A percentile compares a stretch with the other conserved stretches of the same genome.
These are phyloP conservation scores for Hypseocharis bilobata DNA, from an alignment of 441 rosid genomes.

Conservation along the genomic window DNA sequence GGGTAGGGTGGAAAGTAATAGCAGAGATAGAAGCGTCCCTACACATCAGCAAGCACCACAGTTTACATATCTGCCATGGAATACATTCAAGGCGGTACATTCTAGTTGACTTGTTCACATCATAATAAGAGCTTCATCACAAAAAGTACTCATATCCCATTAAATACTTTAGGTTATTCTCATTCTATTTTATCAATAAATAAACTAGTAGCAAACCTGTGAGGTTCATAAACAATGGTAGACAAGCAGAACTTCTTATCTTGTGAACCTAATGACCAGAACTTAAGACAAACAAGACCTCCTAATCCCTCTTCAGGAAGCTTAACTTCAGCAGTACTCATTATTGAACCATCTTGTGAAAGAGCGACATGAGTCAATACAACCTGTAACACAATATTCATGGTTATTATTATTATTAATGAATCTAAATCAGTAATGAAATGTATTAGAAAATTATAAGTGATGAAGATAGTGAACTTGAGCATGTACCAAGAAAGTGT, in stretches of 20 bases:
- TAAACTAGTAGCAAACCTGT: constrained; percentile 41
- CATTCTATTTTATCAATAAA: constrained; percentile 4
- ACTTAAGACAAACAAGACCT: constrained; percentile 76
- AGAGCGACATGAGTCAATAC: constrained; percentile 64
- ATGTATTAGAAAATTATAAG: neutral
- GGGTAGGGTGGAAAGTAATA: constrained; percentile 63
- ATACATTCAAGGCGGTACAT: neutral
- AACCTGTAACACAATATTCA: constrained; percentile 37
- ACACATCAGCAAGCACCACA: constrained; percentile 14
- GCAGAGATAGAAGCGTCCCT: constrained; percentile 80
- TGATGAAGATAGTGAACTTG: neutral
- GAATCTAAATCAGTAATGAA: neutral
- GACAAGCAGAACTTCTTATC: constrained; percentile 59
- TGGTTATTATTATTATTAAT: constrained; percentile 4
- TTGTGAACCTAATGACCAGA: constrained; percentile 57
- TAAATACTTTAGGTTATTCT: neutral
- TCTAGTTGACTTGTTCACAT: neutral
- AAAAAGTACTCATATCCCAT: neutral
- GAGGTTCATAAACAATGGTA: constrained; percentile 86
- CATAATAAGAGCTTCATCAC: neutral
- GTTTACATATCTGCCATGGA: neutral
- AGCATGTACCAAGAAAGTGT: neutral
- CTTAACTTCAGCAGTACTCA: constrained; percentile 77
- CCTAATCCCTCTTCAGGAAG: constrained; percentile 87
- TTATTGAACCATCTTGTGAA: constrained; percentile 69